phyloP scores from a whole-genome alignment of 345 rosid species.

The Aquilaria yunnanensis region DNA sequence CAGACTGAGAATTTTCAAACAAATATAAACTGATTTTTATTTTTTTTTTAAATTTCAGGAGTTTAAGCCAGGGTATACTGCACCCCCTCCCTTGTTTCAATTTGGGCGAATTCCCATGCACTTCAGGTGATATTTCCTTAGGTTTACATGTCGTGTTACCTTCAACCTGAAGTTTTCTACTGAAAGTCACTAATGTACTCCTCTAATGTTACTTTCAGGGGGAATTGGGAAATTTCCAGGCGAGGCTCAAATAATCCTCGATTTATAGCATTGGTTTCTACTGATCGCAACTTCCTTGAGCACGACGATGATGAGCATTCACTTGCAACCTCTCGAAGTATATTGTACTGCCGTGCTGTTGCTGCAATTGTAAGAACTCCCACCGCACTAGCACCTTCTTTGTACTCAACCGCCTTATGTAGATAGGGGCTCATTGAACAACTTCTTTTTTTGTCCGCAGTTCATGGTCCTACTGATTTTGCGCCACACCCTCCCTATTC shows the following conservation, averaged over 20 bases:
- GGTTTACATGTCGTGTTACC: neutral
- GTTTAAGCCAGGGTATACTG: conserved; percentile 80
- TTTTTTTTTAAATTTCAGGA: conserved; percentile 37
- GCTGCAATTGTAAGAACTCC: conserved; percentile 49
- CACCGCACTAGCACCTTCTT: conserved; percentile 5
- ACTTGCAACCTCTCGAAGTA: conserved; percentile 46
- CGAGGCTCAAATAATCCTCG: conserved; percentile 40
- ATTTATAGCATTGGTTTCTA: conserved; percentile 65
- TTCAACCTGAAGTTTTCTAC: neutral
- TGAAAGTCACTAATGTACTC: neutral
- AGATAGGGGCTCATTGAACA: neutral
- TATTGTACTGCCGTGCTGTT: conserved; percentile 50
- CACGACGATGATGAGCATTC: conserved; percentile 42
- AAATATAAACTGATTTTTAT: conserved; percentile 4
- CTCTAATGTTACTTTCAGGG: conserved; percentile 26
- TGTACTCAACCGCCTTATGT: neutral
- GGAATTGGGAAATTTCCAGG: conserved; percentile 74
- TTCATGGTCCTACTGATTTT: conserved; percentile 73
- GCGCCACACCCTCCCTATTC: conserved; percentile 66
- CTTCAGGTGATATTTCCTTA: conserved; percentile 42
- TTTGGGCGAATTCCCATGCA: conserved; percentile 66
- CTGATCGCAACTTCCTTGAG: conserved; percentile 39
- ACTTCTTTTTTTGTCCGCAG: conserved; percentile 34
- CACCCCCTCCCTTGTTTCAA: conserved; percentile 73
- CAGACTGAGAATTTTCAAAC: neutral